Percentiles rank a stretch among this genome's conserved stretches.
phyloP scores from a whole-genome alignment of 768 basidiomycete genomes.

The Lactifluus piperatus region DNA sequence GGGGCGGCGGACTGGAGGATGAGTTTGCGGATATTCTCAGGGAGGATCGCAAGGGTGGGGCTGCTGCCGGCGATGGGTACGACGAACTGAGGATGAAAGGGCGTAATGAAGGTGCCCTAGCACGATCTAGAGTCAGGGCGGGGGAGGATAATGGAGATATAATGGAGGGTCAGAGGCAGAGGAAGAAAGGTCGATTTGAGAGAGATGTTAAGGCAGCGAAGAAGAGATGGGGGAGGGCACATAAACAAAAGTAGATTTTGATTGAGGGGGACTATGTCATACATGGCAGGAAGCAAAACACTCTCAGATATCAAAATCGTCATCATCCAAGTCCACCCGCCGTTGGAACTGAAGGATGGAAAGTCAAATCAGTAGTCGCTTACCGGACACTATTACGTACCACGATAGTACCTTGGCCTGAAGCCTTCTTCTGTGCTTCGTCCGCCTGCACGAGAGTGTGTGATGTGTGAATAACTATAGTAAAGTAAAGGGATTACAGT shows the following conservation, averaged over 20 bases:
- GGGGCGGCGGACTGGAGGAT: conserved; percentile 68
- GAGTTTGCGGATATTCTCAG: conserved; percentile 78
- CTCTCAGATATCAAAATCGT: conserved; percentile 26
- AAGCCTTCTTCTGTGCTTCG: conserved; percentile 34
- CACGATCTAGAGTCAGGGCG: conserved; percentile 41
- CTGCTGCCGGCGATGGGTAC: conserved; percentile 60
- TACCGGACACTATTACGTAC: conserved; percentile 23
- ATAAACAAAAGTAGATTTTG: conserved; percentile 11
- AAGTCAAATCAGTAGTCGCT: neutral
- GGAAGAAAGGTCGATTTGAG: conserved; percentile 37
- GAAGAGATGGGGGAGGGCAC: conserved; percentile 22
- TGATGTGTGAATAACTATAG: neutral
- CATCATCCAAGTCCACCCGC: conserved; percentile 24
- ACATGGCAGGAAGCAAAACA: neutral
- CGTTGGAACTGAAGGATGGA: conserved; percentile 19
- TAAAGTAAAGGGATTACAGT: too few relatives aligned
- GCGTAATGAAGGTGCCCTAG: conserved; percentile 52
- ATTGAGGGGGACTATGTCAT: neutral
- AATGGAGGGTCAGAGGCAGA: conserved; percentile 27
- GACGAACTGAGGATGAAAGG: conserved; percentile 67
- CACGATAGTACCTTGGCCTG: conserved; percentile 33
- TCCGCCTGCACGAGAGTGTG: conserved; percentile 31
- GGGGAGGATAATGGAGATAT: conserved; percentile 26
- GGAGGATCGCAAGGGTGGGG: conserved; percentile 38
- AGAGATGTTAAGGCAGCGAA: conserved; percentile 33